Conservation (phyloP, 192 early-diverging fungal species). For the Backusella luteola region DNA sequence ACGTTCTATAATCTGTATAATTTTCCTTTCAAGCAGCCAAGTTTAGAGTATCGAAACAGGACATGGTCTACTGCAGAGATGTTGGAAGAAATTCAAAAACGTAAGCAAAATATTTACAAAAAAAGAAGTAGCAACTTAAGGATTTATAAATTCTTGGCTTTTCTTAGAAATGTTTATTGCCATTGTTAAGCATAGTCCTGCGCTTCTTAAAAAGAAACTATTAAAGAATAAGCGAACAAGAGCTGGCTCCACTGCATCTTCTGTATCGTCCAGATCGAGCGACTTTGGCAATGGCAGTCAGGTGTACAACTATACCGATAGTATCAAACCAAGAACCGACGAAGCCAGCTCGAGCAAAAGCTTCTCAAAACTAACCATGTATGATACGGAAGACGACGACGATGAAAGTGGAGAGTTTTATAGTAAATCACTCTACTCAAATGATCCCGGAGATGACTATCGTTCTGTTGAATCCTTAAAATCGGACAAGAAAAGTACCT, state of each 20-base stretch:
- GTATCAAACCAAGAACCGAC: not conserved
- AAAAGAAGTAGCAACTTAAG: not conserved
- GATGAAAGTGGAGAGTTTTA: not conserved
- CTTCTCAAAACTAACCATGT: not conserved
- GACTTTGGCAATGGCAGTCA: not conserved
- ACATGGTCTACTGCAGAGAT: constrained; percentile 77
- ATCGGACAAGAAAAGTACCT: not conserved
- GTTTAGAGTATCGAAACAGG: constrained; percentile 73
- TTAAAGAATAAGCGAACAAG: not conserved
- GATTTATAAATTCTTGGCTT: not conserved
- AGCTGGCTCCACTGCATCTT: not conserved
- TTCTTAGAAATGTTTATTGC: constrained; percentile 27
- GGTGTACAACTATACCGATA: not conserved
- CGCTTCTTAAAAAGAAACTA: constrained; percentile 25
- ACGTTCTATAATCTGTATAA: constrained; percentile 68
- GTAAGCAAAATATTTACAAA: constrained; percentile 32
- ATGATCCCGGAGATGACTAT: not conserved
- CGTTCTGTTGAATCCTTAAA: not conserved
- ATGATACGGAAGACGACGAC: constrained; percentile 1
- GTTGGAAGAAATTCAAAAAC: constrained; percentile 61
- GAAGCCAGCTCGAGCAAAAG: not conserved
- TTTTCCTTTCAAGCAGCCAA: constrained; percentile 71
- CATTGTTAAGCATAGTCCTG: constrained; percentile 23
- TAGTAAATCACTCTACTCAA: not conserved
- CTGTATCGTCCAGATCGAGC: not conserved